These are phyloP conservation scores for Coemansia sp. DNA, from an alignment of 192 early-diverging fungal species.

Conservation along the genomic window DNA sequence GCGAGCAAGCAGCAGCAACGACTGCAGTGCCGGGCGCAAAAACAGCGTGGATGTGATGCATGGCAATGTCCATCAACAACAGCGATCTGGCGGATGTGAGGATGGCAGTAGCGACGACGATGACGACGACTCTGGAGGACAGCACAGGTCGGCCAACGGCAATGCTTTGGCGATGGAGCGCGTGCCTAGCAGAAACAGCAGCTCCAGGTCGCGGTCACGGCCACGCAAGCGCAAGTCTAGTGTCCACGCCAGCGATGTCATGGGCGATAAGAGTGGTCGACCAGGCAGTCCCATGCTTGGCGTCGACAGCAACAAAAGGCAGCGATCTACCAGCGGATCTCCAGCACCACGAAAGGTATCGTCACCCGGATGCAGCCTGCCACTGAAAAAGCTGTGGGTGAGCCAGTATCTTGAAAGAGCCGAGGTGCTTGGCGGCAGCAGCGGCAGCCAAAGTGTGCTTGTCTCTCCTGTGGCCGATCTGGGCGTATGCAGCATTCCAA, in stretches of 20 bases:
- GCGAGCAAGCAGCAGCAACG: constrained; percentile 1
- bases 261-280: background rate
- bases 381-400: constrained; percentile 56
- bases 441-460: constrained; percentile 5
- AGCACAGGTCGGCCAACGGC: background rate
- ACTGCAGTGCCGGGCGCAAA: constrained; percentile 11
- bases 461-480: background rate
- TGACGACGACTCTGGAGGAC: background rate
- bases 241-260: background rate
- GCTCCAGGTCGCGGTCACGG: constrained; percentile 3
- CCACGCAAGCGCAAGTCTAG: constrained; percentile 41
- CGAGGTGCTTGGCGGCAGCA: background rate
- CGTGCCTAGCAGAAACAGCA: constrained; percentile 9
- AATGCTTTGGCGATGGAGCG: constrained; percentile 8
- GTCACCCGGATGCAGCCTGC: constrained; percentile 15
- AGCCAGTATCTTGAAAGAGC: constrained; percentile 40
- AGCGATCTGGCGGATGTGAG: background rate
- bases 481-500: background rate
- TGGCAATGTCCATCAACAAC: background rate
- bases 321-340: constrained; percentile 15
- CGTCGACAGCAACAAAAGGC: constrained; percentile 18
- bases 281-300: constrained; percentile 4
- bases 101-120: background rate
- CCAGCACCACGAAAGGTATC: background rate
- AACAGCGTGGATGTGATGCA: background rate